phyloP scores from a whole-genome alignment of 352 stramenopile genomes.

The Salisapilia sapeloensis region DNA sequence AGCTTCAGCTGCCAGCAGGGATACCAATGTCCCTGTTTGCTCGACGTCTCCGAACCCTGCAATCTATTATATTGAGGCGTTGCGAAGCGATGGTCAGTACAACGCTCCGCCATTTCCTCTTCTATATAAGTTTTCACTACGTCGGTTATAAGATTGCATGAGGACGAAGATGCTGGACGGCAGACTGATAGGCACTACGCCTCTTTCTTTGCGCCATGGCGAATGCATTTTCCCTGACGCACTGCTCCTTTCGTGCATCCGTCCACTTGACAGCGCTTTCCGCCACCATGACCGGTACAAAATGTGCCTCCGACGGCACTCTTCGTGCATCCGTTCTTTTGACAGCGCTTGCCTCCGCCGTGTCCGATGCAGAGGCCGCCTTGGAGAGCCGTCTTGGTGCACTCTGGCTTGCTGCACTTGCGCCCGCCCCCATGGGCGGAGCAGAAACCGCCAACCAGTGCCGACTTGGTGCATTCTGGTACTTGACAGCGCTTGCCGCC shows the following conservation, averaged over 20 bases:
- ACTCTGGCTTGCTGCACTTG: conserved; percentile 22
- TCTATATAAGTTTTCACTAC: no score
- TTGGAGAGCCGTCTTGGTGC: conserved; percentile 50
- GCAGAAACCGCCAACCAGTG: conserved; percentile 40
- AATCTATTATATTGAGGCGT: no score
- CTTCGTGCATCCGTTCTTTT: conserved; percentile 24
- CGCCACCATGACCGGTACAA: conserved; percentile 46
- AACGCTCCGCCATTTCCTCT: no score
- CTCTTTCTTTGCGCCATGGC: conserved; percentile 16
- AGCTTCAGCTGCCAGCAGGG: no score
- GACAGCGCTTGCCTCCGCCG: conserved; percentile 35
- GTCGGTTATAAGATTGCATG: no score
- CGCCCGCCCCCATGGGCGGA: conserved; percentile 52
- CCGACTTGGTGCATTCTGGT: conserved; percentile 38
- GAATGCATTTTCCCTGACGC: conserved; percentile 55
- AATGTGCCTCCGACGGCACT: conserved; percentile 39
- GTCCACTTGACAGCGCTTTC: conserved; percentile 28
- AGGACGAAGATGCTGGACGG: no score
- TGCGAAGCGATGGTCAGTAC: no score
- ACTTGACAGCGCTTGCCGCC: conserved; percentile 34
- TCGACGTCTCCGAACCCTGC: no score
- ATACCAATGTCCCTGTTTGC: no score
- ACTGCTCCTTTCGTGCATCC: conserved; percentile 56
- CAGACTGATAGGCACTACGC: no score
- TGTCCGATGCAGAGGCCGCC: conserved; percentile 45